Evolutionary conservation across 2,329 filamentous ascomycete species (phyloP), one percentile per base, ranked within the genome.

Genomic region (Colletotrichum magnum): DNA sequence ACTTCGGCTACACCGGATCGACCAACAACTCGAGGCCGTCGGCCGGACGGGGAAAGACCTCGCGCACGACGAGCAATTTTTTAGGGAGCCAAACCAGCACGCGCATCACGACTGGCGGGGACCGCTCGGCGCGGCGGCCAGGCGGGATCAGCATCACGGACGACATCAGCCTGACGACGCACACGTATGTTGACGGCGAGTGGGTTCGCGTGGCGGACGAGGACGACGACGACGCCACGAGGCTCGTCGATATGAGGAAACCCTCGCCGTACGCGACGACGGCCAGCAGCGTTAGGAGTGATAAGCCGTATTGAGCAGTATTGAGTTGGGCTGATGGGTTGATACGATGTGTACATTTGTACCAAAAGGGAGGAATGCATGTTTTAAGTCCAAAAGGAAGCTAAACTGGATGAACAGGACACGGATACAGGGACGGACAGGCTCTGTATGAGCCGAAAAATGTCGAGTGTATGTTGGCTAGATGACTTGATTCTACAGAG

Each of bases 181-280:
- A 64, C 16, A 64, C 60, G 15, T 56, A 56, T 24, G 43, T 48
- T 7, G 60, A 56, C 12, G 60, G 60, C 15, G 60, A 47, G 12
- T 64, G 60, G 60, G 60, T 64, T 13, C 60, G 60, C 13, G 60
- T 56, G 39, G 50, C 52, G 26, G 60, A 64, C 24, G 60, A 64
- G 39, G 58, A 60, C 28, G 60, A 64, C 5, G 60, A 64, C 18
- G 60, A 52, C 26, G 60, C 52, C 3, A 36, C 32, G 32, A 52
- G 52, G n/a, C 52, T 64, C 12, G 60, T 64, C 2, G 39, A 16
- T 16, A 26, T 52, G 24, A 50, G 36, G 16, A 56, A 56, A 15
- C 12, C 24, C 4, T 26, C 60, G 24, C 24, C 43, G 2, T 64
- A 56, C 24, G 26, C 60, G 5, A 48, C 51, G 41, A 64, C 43